These are phyloP conservation scores for Trypanosoma congolense DNA, from an alignment of 208 protist species.

Conservation along the genomic window DNA sequence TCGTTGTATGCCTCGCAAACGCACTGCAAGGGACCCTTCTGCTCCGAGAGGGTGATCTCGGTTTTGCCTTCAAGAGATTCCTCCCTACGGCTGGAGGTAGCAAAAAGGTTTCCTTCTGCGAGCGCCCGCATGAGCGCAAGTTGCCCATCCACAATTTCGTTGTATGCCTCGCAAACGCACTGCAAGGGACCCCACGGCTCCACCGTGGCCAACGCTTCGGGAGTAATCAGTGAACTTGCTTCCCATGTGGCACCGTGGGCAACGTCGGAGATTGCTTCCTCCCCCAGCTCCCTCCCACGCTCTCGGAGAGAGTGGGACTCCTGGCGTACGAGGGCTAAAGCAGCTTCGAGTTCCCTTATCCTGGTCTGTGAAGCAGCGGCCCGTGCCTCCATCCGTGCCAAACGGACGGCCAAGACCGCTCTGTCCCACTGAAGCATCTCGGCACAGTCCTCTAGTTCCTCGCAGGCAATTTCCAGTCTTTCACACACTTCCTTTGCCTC, in stretches of 20 bases:
- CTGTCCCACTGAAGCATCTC: conserved; percentile 5
- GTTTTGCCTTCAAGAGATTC: background rate
- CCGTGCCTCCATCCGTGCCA: background rate
- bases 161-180: background rate
- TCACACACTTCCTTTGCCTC: conserved; percentile 6
- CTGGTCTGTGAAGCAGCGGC: background rate
- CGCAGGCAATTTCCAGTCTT: conserved; percentile 9
- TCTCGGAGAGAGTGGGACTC: conserved; percentile 1
- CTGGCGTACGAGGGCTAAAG: too few relatives aligned
- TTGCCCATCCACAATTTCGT: background rate
- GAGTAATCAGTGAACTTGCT: background rate
- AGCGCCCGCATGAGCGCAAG: background rate
- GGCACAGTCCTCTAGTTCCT: conserved; percentile 8
- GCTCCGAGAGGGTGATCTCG: background rate
- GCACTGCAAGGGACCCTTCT: background rate
- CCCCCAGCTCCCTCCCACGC: background rate
- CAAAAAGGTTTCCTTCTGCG: background rate
- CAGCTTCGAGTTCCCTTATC: conserved; percentile 1
- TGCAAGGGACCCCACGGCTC: background rate
- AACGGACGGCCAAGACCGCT: background rate
- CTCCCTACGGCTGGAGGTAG: background rate
- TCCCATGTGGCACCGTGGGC: background rate
- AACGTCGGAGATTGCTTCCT: background rate
- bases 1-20: background rate
- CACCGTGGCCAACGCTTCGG: background rate